Percentiles rank a stretch among this genome's conserved stretches.
Evolutionary conservation across 2,329 filamentous ascomycete genomes (phyloP).

Genomic region (Leptographium wingfieldii): DNA sequence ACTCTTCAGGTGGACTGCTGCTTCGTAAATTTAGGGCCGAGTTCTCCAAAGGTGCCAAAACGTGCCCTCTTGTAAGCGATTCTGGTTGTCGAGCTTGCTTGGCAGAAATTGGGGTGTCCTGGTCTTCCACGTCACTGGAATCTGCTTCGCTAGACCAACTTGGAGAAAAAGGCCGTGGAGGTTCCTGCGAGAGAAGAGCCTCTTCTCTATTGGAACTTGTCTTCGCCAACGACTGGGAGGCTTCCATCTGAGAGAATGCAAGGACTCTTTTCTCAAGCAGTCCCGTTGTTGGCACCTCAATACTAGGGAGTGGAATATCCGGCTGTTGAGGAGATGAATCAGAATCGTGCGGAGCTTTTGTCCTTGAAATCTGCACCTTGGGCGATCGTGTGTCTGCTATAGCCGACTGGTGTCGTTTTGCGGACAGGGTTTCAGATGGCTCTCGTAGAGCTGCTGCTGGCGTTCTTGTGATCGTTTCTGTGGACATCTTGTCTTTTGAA

Average conservation of each 20-base stretch:
- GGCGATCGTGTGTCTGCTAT: neutral
- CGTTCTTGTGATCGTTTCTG: neutral
- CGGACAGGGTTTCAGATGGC: neutral
- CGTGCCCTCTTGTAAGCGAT: neutral
- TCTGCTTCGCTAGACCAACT: neutral
- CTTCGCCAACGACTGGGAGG: neutral
- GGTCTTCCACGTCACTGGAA: neutral
- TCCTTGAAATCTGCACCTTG: neutral
- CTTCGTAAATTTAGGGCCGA: neutral
- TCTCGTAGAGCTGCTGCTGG: neutral
- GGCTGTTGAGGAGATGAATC: neutral
- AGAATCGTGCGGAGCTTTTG: neutral
- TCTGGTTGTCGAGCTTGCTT: neutral
- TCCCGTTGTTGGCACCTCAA: neutral
- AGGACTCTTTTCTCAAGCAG: neutral
- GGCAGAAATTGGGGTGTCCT: neutral
- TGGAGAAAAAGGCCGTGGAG: neutral
- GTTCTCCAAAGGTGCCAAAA: neutral
- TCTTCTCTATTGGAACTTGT: neutral
- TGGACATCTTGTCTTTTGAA: neutral
- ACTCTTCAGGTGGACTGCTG: neutral
- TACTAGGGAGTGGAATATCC: neutral
- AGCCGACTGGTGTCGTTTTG: neutral
- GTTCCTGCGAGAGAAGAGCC: neutral
- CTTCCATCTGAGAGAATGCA: neutral